Base-by-base conservation (phyloP, 306 rosid species). In the Sicyos edulis region DNA sequence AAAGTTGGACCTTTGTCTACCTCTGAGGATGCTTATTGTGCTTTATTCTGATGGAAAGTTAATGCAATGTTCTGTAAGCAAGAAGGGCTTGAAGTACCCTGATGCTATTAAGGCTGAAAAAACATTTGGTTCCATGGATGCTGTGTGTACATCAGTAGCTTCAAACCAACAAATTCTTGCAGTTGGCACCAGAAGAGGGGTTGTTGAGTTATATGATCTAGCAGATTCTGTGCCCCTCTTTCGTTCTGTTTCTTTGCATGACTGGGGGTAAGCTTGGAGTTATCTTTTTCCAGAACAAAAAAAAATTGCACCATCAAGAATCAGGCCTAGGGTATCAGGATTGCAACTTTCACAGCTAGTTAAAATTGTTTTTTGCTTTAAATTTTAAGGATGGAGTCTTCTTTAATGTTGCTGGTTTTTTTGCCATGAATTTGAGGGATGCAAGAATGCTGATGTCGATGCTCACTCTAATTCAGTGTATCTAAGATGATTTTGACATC, bases 121-220 rank as follows among this genome's bases (percentile, higher is more conserved):
- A 77, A 75, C 74, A 45, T 74, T 93, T 75, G 88, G 88, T 76
- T 84, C 85, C 83, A 84, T 78, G 73, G 98, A 93, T 83, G 98
- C 90, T 73, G 92, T 88, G 63, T 90, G 96, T 80, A 81, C 85
- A 80, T 93, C 97, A 54, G 89, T 80, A 40, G 93, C 98, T 76
- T 74, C 81, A 17, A 91, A 83, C 74, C 98, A 88, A 88, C 93
- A 87, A 73, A 88, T 93, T 76, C 96, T 93, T 76, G 96, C 96
- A 72, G 97, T 93, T 77, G 98, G 98, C 78, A 90, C 96, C 76
- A 86, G 80, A 82, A 85, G 93, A 88, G 98, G 96, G 73, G 79
- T 74, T 74, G 96, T 90, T 76, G 96, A 92, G 78, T 81, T 92
- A 79, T 90, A 87, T 86, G 96, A 92, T 81, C 79, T 92, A 75